Conservation (phyloP, 2,329 filamentous ascomycete species). For the Rhinocladiella similis region DNA sequence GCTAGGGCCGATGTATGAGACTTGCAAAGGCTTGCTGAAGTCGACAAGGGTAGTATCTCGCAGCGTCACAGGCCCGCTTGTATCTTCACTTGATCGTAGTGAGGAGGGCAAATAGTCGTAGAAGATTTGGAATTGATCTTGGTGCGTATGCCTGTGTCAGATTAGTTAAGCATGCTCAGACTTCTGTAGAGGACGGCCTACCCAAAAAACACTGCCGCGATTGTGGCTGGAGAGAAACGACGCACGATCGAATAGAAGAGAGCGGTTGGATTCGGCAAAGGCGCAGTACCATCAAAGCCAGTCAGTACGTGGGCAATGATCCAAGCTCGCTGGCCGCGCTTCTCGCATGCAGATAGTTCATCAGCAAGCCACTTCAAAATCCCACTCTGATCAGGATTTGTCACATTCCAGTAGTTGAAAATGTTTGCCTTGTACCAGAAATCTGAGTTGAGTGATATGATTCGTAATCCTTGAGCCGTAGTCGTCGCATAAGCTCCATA, state of each 20-base stretch:
- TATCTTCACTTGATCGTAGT: conserved; percentile 3
- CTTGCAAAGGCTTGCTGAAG: conserved; percentile 27
- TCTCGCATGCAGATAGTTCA: conserved; percentile 31
- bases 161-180: not conserved
- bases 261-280: conserved; percentile 30
- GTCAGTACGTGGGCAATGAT: conserved; percentile 32
- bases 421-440: conserved; percentile 33
- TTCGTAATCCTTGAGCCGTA: conserved; percentile 30
- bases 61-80: not conserved
- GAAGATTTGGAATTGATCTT: conserved; percentile 33
- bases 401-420: conserved; percentile 32
- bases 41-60: conserved; percentile 31
- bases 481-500: conserved; percentile 30
- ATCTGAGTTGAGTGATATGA: conserved; percentile 33
- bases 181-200: not conserved
- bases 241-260: conserved; percentile 32
- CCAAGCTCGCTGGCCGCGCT: conserved; percentile 30
- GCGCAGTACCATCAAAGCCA: conserved; percentile 27
- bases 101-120: conserved; percentile 31
- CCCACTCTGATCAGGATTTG: conserved; percentile 30
- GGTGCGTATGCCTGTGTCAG: conserved; percentile 29
- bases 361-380: conserved; percentile 29
- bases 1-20: conserved; percentile 32
- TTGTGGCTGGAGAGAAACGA: conserved; percentile 28
- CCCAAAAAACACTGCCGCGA: conserved; percentile 28